A percentile compares a stretch with the other conserved stretches of the same genome.
These are phyloP conservation scores for Suhomyces kunorum DNA, from an alignment of 1,139 yeast genomes.

Conservation along the genomic window DNA sequence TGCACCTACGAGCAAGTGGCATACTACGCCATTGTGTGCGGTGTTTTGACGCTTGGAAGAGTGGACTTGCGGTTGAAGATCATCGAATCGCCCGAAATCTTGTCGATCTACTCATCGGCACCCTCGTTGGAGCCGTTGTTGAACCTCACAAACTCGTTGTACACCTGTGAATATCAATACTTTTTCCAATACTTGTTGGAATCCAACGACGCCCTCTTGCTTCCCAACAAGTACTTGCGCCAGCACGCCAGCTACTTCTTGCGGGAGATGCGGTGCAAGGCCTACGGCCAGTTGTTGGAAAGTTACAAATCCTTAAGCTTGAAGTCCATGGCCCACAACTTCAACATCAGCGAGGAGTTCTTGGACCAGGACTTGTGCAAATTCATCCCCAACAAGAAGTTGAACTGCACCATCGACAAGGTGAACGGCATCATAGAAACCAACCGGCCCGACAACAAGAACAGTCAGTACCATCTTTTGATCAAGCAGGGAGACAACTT, in stretches of 20 bases:
- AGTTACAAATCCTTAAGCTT: conserved; percentile 88
- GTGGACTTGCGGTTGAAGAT: conserved; percentile 81
- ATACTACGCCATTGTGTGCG: conserved; percentile 82
- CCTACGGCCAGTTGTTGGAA: conserved; percentile 90
- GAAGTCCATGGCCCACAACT: conserved; percentile 91
- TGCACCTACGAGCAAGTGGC: conserved; percentile 90
- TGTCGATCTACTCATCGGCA: conserved; percentile 75
- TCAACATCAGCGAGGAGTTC: conserved; percentile 84
- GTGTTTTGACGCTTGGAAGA: conserved; percentile 78
- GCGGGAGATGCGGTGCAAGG: conserved; percentile 93
- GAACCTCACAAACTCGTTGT: conserved; percentile 80
- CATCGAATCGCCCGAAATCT: conserved; percentile 91
- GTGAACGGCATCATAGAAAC: conserved; percentile 96
- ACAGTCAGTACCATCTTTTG: conserved; percentile 85
- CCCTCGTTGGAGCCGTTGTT: conserved; percentile 78
- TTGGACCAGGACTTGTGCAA: conserved; percentile 80
- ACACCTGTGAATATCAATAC: conserved; percentile 83
- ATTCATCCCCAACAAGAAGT: conserved; percentile 88
- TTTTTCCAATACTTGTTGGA: conserved; percentile 79
- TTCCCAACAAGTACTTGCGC: conserved; percentile 72
- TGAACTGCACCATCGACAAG: conserved; percentile 93
- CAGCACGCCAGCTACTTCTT: conserved; percentile 82
- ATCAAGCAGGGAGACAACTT: conserved; percentile 92
- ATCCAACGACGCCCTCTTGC: conserved; percentile 72
- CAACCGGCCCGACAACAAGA: conserved; percentile 93